These are phyloP conservation scores for Nemania sp. DNA, from an alignment of 2,329 filamentous ascomycete genomes.

Conservation along the genomic window DNA sequence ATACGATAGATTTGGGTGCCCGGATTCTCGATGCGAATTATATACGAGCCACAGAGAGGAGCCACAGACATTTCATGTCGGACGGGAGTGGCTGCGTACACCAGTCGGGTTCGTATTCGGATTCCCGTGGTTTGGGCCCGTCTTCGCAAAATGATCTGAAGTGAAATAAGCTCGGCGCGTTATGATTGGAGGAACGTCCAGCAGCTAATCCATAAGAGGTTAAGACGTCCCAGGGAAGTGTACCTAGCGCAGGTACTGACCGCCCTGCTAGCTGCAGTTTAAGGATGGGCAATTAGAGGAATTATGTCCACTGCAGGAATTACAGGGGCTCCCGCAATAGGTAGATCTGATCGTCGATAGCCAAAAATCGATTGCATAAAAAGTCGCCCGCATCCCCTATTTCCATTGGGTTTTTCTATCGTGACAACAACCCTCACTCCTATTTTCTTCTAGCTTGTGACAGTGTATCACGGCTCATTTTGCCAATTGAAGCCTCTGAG, in stretches of 20 bases:
- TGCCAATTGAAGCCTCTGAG: constrained; percentile 12
- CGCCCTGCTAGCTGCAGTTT: too few species aligned
- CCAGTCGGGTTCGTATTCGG: constrained; percentile 30
- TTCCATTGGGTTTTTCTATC: constrained; percentile 3
- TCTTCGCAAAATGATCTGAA: constrained; percentile 12
- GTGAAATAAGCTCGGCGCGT: background rate
- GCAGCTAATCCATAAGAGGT: background rate
- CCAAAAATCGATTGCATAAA: constrained; percentile 24
- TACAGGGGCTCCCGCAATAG: background rate
- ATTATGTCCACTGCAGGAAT: background rate
- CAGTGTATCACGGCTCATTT: background rate
- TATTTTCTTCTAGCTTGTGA: background rate
- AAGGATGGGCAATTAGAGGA: too few species aligned
- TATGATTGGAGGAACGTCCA: constrained; percentile 9
- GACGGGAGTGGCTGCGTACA: constrained; percentile 10
- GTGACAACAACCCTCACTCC: constrained; percentile 10
- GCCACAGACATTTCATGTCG: background rate
- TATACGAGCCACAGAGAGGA: constrained; percentile 7
- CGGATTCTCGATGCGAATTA: too few species aligned
- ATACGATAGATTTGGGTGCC: background rate
- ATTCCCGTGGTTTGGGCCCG: constrained; percentile 2
- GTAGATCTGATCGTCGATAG: constrained; percentile 16
- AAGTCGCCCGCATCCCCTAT: constrained; percentile 24
- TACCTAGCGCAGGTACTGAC: too few species aligned
- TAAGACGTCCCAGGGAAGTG: background rate